These are phyloP conservation scores for Nicotiana attenuata DNA, from an alignment of 257 asterid genomes.

Conservation along the genomic window DNA sequence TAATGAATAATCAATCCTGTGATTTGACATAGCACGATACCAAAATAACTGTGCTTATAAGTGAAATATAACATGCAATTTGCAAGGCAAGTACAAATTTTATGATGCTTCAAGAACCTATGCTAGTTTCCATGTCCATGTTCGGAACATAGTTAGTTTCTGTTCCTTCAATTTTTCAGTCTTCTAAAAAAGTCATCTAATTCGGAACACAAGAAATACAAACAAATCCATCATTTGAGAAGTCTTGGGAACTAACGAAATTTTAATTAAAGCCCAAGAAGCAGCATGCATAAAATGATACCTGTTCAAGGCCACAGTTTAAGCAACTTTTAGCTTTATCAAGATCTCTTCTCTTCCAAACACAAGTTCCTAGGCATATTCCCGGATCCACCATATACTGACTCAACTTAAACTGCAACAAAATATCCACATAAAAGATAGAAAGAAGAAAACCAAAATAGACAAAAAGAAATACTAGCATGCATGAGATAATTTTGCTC, in stretches of 20 bases:
- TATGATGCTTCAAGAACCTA: neutral
- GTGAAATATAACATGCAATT: neutral
- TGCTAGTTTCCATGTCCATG: too few relatives aligned
- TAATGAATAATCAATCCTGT: too few relatives aligned
- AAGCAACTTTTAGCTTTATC: conserved; percentile 71
- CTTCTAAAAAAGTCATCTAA: neutral
- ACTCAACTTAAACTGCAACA: conserved; percentile 62
- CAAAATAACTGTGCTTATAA: too few relatives aligned
- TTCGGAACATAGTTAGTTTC: neutral
- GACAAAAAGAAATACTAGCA: too few relatives aligned
- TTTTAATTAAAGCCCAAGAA: neutral
- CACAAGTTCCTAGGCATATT: conserved; percentile 83
- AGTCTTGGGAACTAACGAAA: too few relatives aligned
- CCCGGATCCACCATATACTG: conserved; percentile 53
- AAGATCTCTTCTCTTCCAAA: conserved; percentile 88
- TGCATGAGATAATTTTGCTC: conserved; percentile 10
- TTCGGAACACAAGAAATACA: neutral
- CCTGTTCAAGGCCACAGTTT: conserved; percentile 77
- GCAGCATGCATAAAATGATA: conserved; percentile 18
- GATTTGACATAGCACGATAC: too few relatives aligned
- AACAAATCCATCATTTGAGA: neutral
- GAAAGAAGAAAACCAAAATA: too few relatives aligned
- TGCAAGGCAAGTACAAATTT: neutral
- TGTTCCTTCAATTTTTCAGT: neutral
- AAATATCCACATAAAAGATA: neutral